Evolutionary conservation across 1,284 basidiomycete genomes (phyloP).

Genomic region (Tilletiopsis washingtonensis): DNA sequence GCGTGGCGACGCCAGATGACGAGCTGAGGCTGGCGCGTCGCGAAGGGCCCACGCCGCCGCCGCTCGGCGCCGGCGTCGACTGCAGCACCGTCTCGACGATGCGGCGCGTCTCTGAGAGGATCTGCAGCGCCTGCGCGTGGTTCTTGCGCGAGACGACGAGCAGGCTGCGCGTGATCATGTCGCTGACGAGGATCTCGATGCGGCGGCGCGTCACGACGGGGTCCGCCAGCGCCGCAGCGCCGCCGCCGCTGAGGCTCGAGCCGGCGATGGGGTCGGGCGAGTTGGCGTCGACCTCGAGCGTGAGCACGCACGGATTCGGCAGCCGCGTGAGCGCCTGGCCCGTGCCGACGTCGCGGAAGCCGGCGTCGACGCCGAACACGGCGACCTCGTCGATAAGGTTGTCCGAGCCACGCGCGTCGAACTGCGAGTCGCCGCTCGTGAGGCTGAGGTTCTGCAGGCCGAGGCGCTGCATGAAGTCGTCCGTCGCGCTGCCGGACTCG

Average conservation of each 20-base stretch:
- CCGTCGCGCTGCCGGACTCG: constrained; percentile 35
- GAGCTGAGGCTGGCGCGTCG: background rate
- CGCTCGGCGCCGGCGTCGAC: constrained; percentile 13
- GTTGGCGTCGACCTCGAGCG: constrained; percentile 34
- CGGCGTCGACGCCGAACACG: constrained; percentile 36
- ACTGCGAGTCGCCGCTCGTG: background rate
- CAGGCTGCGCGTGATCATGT: constrained; percentile 41
- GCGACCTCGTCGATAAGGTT: constrained; percentile 37
- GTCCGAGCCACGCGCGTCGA: constrained; percentile 4
- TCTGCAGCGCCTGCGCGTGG: constrained; percentile 29
- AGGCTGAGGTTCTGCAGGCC: constrained; percentile 33
- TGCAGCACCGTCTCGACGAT: constrained; percentile 41
- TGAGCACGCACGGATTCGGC: constrained; percentile 24
- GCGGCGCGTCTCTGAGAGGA: constrained; percentile 33
- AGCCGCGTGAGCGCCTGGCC: constrained; percentile 20
- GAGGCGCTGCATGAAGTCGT: constrained; percentile 40
- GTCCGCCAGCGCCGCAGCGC: constrained; percentile 29
- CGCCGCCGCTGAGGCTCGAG: background rate
- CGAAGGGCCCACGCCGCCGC: background rate
- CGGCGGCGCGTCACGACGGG: constrained; percentile 34
- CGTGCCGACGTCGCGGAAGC: constrained; percentile 28
- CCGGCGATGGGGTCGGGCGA: constrained; percentile 27
- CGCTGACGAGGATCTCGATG: constrained; percentile 35
- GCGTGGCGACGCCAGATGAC: background rate
- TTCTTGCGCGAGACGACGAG: constrained; percentile 36